phyloP scores from a whole-genome alignment of 2,329 filamentous ascomycete species.

The Capronia epimyces region DNA sequence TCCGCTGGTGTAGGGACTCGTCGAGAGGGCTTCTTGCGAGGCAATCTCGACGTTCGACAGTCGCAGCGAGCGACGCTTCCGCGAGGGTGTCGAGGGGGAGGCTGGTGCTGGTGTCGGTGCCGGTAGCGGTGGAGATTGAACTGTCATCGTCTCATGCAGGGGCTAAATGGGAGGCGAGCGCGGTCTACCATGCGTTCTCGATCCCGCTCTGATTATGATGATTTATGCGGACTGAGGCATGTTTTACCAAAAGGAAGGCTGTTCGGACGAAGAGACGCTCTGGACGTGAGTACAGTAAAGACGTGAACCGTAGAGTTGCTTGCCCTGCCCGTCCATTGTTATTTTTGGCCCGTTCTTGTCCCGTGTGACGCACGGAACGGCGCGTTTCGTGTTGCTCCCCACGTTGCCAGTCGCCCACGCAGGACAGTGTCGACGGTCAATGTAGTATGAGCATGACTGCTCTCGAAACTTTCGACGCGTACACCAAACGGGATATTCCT shows the following conservation, averaged over 20 bases:
- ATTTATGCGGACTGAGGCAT: constrained; percentile 14
- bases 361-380: constrained; percentile 14
- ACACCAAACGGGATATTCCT: too few relatives aligned
- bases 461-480: too few relatives aligned
- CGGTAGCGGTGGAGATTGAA: constrained; percentile 20
- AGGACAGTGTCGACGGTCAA: not conserved
- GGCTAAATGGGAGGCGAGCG: not conserved
- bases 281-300: too few relatives aligned
- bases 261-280: not conserved
- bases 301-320: not conserved
- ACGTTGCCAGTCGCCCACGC: not conserved
- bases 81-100: constrained; percentile 24
- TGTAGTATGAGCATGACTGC: not conserved
- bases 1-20: constrained; percentile 24
- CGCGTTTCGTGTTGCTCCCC: constrained; percentile 16
- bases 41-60: constrained; percentile 16
- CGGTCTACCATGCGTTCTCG: not conserved
- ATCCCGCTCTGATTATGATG: too few relatives aligned
- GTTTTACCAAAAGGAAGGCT: not conserved
- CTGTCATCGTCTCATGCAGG: constrained; percentile 19
- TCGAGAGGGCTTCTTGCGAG: constrained; percentile 15
- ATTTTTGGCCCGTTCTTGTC: constrained; percentile 1
- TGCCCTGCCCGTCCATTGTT: not conserved
- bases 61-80: constrained; percentile 25
- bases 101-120: too few relatives aligned